These are phyloP conservation scores for Flaveria trinervia DNA, from an alignment of 129 eudicot genomes.

Conservation along the genomic window DNA sequence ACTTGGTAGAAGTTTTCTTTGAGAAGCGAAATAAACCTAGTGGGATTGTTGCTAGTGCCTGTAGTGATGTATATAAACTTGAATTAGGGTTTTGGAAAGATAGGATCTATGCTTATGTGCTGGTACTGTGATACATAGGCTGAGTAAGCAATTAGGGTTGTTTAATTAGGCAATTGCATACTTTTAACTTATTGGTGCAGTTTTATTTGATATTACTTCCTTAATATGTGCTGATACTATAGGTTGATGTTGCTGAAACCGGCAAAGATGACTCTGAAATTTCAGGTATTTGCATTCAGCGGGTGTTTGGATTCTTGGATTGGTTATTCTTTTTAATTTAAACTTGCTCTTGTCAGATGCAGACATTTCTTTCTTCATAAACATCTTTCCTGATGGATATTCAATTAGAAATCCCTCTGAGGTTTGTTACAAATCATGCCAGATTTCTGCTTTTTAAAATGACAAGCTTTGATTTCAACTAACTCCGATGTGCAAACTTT, in stretches of 20 bases:
- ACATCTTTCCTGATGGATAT: constrained; percentile 84
- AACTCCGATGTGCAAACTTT: constrained; percentile 21
- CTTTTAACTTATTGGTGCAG: constrained; percentile 1
- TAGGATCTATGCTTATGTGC: neutral
- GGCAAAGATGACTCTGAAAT: constrained; percentile 35
- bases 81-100: constrained; percentile 23
- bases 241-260: constrained; percentile 43
- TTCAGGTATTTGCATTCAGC: constrained; percentile 35
- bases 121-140: no score
- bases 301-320: neutral
- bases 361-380: constrained; percentile 75
- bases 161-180: neutral
- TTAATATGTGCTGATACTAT: constrained; percentile 16
- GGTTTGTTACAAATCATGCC: constrained; percentile 48
- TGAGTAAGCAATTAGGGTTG: neutral
- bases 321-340: neutral
- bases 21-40: neutral
- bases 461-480: constrained; percentile 1
- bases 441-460: constrained; percentile 4
- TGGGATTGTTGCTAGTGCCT: neutral
- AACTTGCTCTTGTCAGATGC: constrained; percentile 46
- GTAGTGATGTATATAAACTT: neutral
- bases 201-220: neutral
- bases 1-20: neutral
- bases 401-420: constrained; percentile 69